Base-by-base conservation (phyloP, 257 asterid genomes). In the Nemophila menziesii region DNA sequence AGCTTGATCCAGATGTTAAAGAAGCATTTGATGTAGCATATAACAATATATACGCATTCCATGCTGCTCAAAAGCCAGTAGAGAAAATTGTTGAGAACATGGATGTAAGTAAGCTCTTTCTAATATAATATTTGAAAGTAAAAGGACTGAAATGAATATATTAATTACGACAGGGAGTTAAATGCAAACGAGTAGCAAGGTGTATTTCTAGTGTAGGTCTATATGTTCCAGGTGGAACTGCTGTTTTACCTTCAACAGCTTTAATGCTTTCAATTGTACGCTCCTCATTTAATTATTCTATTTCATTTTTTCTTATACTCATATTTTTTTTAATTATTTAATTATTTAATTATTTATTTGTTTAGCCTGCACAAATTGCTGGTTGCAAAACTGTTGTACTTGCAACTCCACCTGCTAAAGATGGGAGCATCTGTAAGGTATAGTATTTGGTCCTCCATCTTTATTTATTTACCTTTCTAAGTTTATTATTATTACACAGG, bases 181-280 rank as follows among this genome's bases (percentile, higher is more conserved):
- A 74, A 57, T 84, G 98, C 67, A 89, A 84, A 64, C 75, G 98
- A 60, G 98, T 89, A 36, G 85, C 95, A 26, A 68, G 95, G 40
- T 57, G 94, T 60, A 89, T 89, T 63, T 63, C 85, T 54, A 68
- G 95, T 51, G 95, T 89, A 5, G 98, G 98, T 60, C 98, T 89
- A 58, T 89, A 89, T 49, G 95, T 89, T 63, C 98, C 98, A 47
- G 98, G 98, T 47, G 98, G 98, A 56, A 89, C 95, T 61, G 98
- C 98, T 49, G 95, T 89, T 51, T 72, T 89, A 64, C 98, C 98
- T 59, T 89, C 98, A 46, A 89, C 98, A 33, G 95, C 98, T 57
- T 60, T 89, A 66, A 89, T 89, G 98, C 98, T 89, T 66, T 59
- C 98, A 72, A 78, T 89, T 64, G 95, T 89, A 84, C 37, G 87